Base-by-base conservation (phyloP, 2,329 filamentous ascomycete species). In the Colletotrichum tabaci region DNA sequence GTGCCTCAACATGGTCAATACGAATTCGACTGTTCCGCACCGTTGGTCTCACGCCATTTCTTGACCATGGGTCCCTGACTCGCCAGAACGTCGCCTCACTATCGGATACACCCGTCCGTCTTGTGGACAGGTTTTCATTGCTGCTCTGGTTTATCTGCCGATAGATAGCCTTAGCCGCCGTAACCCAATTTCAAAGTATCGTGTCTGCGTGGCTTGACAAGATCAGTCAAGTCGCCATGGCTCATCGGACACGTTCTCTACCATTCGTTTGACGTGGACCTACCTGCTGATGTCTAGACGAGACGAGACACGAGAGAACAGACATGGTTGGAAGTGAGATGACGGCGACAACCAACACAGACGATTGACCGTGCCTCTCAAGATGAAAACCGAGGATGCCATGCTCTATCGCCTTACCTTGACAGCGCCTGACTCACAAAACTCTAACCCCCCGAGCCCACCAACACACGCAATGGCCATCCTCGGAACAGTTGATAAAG, bases 181-280 rank as follows among this genome's bases (percentile, higher is more conserved):
- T 10, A 30, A 8, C 4, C 2, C 40, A 30, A 30, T 7, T 60
- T 53, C 1, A 13, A 60, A 38, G 4, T 4, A 58, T 26, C 15
- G 35, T 18, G 3, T n/a, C 26, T 46, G n/a, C 26, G 35, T 44
- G 21, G 15, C 21, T 44, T 15, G 3, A 30, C 16, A 44, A 44
- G 18, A 23, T 10, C 55, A 42, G 35, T 26, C n/a, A 44, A 18
- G 44, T 64, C 47, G 61, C 58, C 66, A 64, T 64, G 60, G 50
- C 40, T 57, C 38, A 44, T 42, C 46, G 23, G 23, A 26, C 50
- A 26, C n/a, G 18, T 35, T 49, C 44, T 23, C 26, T 1, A 4
- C 8, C 46, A n/a, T 10, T n/a, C 35, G 50, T 23, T 21, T 35
- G 16, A 23, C 10, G 23, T 40, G 21, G 2, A 21, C 15, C 5